Conservation (phyloP, 108 stramenopile genomes). For the Cyclotella sp. region DNA sequence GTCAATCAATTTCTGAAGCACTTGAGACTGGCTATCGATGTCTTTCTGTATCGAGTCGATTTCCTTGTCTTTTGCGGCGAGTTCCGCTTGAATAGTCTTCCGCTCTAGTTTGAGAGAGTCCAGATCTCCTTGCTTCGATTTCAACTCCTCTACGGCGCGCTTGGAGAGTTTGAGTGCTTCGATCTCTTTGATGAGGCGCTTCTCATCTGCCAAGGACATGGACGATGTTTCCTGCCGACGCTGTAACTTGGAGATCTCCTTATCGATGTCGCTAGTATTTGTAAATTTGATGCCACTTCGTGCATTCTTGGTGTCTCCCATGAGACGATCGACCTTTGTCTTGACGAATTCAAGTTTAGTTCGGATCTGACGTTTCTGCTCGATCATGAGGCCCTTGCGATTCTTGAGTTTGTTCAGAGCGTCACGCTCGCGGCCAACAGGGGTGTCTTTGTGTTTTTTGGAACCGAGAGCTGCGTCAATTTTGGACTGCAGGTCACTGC, state of each 20-base stretch:
- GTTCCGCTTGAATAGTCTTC: constrained; percentile 60
- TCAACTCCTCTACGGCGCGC: constrained; percentile 71
- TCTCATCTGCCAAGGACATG: constrained; percentile 94
- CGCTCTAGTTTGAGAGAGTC: constrained; percentile 72
- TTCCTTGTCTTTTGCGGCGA: constrained; percentile 87
- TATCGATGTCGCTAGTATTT: constrained; percentile 86
- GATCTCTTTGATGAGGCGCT: constrained; percentile 96
- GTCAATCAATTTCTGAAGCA: too few species aligned
- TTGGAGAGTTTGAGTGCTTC: constrained; percentile 78
- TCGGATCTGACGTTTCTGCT: constrained; percentile 82
- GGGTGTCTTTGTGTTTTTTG: too few species aligned
- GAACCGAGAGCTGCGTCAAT: constrained; percentile 64
- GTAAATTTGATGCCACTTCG: constrained; percentile 75
- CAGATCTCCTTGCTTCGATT: constrained; percentile 72
- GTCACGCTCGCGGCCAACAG: too few species aligned
- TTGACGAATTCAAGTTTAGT: constrained; percentile 75
- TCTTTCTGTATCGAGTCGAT: constrained; percentile 82
- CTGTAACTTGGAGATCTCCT: constrained; percentile 83
- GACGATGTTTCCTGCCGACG: constrained; percentile 90
- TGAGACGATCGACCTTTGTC: constrained; percentile 62
- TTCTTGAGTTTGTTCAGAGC: constrained; percentile 62
- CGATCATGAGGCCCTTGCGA: constrained; percentile 77
- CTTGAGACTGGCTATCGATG: constrained; percentile 69
- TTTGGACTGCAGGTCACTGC: constrained; percentile 59
- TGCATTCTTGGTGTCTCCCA: constrained; percentile 71